Evolutionary conservation across 768 basidiomycete genomes (phyloP).

Genomic region (Boletus rubropictus): DNA sequence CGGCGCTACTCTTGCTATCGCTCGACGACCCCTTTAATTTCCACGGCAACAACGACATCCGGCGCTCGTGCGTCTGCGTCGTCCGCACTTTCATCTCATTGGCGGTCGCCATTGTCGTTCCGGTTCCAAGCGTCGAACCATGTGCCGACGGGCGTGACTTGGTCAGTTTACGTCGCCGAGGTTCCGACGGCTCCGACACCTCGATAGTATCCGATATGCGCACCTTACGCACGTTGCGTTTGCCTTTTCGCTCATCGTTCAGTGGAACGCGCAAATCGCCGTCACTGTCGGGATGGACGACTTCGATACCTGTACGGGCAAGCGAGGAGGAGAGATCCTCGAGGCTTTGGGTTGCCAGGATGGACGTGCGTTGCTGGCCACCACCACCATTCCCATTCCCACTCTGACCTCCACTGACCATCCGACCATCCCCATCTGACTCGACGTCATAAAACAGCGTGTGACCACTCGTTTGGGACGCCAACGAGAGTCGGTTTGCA

Average conservation of each 20-base stretch:
- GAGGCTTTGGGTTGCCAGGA: constrained; percentile 19
- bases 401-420: neutral
- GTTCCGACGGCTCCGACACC: constrained; percentile 13
- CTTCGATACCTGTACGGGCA: constrained; percentile 17
- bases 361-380: neutral
- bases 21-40: constrained; percentile 10
- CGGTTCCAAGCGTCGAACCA: neutral
- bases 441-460: constrained; percentile 25
- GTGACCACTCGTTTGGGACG: constrained; percentile 23
- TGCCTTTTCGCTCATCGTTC: constrained; percentile 4
- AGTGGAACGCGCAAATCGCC: neutral
- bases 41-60: constrained; percentile 20
- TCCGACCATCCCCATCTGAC: neutral
- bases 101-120: neutral
- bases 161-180: constrained; percentile 20
- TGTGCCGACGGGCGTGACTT: constrained; percentile 10
- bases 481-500: constrained; percentile 19
- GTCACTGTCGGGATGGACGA: neutral
- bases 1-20: neutral
- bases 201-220: constrained; percentile 23
- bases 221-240: constrained; percentile 22
- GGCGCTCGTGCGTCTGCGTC: constrained; percentile 6
- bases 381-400: neutral
- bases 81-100: neutral
- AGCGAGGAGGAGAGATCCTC: constrained; percentile 21